These are phyloP conservation scores for Auricularia heimuer DNA, from an alignment of 768 basidiomycete species.

Conservation along the genomic window DNA sequence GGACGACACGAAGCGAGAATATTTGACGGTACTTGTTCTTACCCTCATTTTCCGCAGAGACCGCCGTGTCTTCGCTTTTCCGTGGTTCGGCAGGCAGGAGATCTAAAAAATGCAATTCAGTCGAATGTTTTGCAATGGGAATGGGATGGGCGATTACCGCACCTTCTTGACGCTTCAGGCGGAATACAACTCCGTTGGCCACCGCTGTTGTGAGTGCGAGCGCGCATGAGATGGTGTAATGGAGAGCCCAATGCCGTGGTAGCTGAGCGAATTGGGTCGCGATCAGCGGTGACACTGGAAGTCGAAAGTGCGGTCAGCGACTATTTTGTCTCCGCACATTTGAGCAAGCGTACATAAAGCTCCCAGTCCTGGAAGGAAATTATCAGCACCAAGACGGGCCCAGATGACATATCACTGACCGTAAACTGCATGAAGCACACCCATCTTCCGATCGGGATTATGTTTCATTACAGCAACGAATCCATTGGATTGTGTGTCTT, in stretches of 20 bases:
- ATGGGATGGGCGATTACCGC: neutral
- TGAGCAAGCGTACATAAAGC: constrained; percentile 25
- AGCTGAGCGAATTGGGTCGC: constrained; percentile 71
- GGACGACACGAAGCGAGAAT: constrained; percentile 16
- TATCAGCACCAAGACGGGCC: neutral
- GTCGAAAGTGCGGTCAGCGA: neutral
- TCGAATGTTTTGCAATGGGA: neutral
- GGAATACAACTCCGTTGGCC: constrained; percentile 48
- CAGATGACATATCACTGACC: constrained; percentile 3
- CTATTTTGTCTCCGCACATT: neutral
- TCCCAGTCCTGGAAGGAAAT: constrained; percentile 21
- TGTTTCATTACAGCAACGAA: constrained; percentile 32
- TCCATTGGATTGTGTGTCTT: constrained; percentile 41
- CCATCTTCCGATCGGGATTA: constrained; percentile 31
- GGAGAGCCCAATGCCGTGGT: constrained; percentile 56
- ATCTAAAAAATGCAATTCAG: neutral
- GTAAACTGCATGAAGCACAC: constrained; percentile 30
- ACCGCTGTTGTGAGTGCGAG: constrained; percentile 50
- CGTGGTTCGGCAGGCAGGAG: neutral
- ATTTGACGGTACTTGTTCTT: constrained; percentile 10
- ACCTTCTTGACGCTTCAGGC: constrained; percentile 53
- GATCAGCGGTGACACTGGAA: constrained; percentile 41
- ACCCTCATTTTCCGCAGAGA: neutral
- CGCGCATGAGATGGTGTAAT: constrained; percentile 62
- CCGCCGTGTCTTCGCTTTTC: constrained; percentile 15